phyloP scores from a whole-genome alignment of 352 stramenopile species.

The Globisporangium radiosum region DNA sequence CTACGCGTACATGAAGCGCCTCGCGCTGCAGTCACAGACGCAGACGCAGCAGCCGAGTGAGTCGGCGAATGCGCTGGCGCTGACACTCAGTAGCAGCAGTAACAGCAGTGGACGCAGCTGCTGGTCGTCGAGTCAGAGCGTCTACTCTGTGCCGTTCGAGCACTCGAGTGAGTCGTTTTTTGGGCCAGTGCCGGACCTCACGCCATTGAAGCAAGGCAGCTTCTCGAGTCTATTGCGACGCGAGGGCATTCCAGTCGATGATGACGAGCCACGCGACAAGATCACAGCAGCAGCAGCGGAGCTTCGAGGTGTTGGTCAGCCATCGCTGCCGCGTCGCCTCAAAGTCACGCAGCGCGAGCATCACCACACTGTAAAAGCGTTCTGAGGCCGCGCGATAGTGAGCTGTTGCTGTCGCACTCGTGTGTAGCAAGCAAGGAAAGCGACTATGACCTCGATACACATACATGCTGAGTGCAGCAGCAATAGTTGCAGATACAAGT shows the following conservation, averaged over 20 bases:
- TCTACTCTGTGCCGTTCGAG: background rate
- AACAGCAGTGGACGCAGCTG: background rate
- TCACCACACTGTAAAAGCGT: background rate
- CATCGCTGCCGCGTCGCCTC: conserved; percentile 4
- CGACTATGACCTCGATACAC: too few relatives aligned
- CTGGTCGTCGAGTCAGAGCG: background rate
- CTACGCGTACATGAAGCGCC: conserved; percentile 35
- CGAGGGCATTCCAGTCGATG: conserved; percentile 41
- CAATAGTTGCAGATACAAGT: too few relatives aligned
- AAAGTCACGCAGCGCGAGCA: conserved; percentile 8
- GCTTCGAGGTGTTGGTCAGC: conserved; percentile 25
- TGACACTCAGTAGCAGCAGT: background rate
- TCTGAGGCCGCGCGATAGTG: background rate
- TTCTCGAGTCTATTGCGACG: conserved; percentile 38
- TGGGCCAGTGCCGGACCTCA: conserved; percentile 23
- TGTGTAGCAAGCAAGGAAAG: too few relatives aligned
- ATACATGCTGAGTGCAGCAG: too few relatives aligned
- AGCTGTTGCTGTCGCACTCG: too few relatives aligned
- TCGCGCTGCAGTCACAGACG: conserved; percentile 11
- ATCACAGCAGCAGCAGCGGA: conserved; percentile 19
- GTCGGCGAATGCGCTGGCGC: background rate
- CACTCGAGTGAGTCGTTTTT: background rate
- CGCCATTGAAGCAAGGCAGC: conserved; percentile 28
- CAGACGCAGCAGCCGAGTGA: background rate
- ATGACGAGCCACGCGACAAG: conserved; percentile 30